Evolutionary conservation across 352 stramenopile species (phyloP).

Genomic region (Phytophthora nicotianae): DNA sequence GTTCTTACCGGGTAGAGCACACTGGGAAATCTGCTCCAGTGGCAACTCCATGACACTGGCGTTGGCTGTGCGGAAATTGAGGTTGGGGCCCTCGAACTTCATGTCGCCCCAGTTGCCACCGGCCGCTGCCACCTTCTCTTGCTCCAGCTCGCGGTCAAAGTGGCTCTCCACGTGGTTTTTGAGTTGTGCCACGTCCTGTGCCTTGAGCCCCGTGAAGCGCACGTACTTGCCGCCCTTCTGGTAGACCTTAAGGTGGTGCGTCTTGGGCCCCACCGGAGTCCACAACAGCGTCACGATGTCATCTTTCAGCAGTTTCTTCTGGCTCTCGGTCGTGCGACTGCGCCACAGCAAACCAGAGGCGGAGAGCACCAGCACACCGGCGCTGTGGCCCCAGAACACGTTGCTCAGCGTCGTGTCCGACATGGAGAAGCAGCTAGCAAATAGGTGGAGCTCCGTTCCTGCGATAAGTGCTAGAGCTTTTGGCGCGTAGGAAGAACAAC

Average conservation of each 20-base stretch:
- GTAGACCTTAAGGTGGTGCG: slow-evolving; percentile 86
- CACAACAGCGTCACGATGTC: slow-evolving; percentile 89
- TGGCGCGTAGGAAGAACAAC: background rate
- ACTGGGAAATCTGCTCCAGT: slow-evolving; percentile 82
- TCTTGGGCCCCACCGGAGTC: slow-evolving; percentile 80
- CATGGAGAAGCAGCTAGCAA: slow-evolving; percentile 29
- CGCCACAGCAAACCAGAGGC: slow-evolving; percentile 76
- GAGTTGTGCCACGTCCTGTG: slow-evolving; percentile 64
- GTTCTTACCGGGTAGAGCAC: slow-evolving; percentile 95
- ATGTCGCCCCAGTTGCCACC: slow-evolving; percentile 95
- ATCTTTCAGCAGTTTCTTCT: slow-evolving; percentile 88
- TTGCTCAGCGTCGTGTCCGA: slow-evolving; percentile 84
- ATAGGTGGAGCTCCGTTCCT: slow-evolving; percentile 18
- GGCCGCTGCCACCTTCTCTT: slow-evolving; percentile 86
- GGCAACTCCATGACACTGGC: slow-evolving; percentile 79
- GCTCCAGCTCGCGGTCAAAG: slow-evolving; percentile 91
- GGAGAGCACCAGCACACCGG: slow-evolving; percentile 79
- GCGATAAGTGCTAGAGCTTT: slow-evolving; percentile 2
- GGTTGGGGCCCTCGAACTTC: slow-evolving; percentile 90
- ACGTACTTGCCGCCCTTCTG: slow-evolving; percentile 87
- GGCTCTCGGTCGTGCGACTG: slow-evolving; percentile 73
- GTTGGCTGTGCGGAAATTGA: slow-evolving; percentile 78
- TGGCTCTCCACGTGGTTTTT: slow-evolving; percentile 72
- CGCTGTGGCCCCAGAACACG: slow-evolving; percentile 88
- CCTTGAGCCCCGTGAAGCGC: slow-evolving; percentile 82